phyloP scores from a whole-genome alignment of 805 yeast species.

The Groenewaldozyma salmanticensis region DNA sequence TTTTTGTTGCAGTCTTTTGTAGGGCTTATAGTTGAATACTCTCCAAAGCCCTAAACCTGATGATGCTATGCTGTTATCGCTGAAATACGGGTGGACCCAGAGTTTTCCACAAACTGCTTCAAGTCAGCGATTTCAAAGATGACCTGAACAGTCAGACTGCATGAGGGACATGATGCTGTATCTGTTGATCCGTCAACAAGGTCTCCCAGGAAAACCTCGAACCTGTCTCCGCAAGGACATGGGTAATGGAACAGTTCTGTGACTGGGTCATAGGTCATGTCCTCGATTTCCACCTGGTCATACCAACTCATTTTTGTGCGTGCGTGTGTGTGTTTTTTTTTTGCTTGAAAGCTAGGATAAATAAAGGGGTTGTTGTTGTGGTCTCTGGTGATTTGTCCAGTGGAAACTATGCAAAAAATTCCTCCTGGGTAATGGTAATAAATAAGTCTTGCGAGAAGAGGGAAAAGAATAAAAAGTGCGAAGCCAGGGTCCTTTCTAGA shows the following conservation, averaged over 20 bases:
- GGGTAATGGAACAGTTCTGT: constrained; percentile 84
- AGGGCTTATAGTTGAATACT: too few species aligned
- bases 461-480: too few species aligned
- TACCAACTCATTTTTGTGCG: constrained; percentile 39
- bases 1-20: too few species aligned
- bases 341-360: not conserved
- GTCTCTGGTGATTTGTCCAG: too few species aligned
- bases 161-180: constrained; percentile 93
- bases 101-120: constrained; percentile 6
- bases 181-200: constrained; percentile 76
- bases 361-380: not conserved
- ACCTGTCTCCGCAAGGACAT: constrained; percentile 96
- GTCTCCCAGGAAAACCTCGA: constrained; percentile 79
- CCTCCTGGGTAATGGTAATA: too few species aligned
- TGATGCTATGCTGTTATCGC: too few species aligned
- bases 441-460: too few species aligned
- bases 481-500: too few species aligned
- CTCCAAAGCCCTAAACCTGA: too few species aligned
- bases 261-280: constrained; percentile 81
- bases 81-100: too few species aligned
- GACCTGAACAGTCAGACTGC: constrained; percentile 87
- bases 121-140: constrained; percentile 57
- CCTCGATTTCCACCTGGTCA: constrained; percentile 96
- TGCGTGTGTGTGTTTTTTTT: not conserved
- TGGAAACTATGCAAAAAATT: too few species aligned